These are phyloP conservation scores for Lactarius vividus DNA, from an alignment of 768 basidiomycete species.

Conservation along the genomic window DNA sequence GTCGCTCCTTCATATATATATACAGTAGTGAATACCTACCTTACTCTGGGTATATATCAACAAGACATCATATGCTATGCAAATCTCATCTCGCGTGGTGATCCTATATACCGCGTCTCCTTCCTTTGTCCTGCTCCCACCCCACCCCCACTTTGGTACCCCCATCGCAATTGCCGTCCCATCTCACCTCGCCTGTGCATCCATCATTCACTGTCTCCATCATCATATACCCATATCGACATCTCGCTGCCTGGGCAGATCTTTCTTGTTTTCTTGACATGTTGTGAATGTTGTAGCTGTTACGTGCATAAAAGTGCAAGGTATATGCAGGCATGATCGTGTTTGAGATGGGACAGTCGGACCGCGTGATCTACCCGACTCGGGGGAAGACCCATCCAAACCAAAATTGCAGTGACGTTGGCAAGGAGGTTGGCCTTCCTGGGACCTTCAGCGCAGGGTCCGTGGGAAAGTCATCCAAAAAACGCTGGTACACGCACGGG, in stretches of 20 bases:
- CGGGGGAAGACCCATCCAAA: no score
- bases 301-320: background rate
- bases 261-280: constrained; percentile 7
- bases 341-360: no score
- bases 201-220: background rate
- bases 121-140: background rate
- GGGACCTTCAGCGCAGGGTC: no score
- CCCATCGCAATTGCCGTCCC: constrained; percentile 1
- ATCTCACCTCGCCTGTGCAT: background rate
- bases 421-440: no score
- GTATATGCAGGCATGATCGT: background rate
- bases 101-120: background rate
- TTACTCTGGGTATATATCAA: background rate
- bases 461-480: no score
- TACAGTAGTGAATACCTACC: background rate
- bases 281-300: constrained; percentile 22
- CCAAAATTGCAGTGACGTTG: no score
- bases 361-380: no score
- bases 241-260: constrained; percentile 9
- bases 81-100: background rate
- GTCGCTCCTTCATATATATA: constrained; percentile 12
- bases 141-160: background rate
- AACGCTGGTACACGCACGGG: no score
- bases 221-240: background rate
- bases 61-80: background rate